phyloP scores from a whole-genome alignment of 2,329 filamentous ascomycete genomes.

The Phyllosticta citrichinensis region DNA sequence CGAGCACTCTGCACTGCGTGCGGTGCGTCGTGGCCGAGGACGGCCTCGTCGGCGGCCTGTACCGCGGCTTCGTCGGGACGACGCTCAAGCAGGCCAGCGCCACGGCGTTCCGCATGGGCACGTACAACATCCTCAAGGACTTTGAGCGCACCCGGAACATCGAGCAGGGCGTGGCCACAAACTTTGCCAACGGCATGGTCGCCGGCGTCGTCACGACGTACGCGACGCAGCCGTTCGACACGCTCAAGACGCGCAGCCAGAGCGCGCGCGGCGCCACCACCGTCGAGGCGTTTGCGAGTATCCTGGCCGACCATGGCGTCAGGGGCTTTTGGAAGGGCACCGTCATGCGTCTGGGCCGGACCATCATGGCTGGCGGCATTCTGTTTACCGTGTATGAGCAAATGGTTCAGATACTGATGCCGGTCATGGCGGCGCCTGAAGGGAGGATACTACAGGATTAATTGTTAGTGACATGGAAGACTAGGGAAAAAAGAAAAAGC shows the following conservation, averaged over 20 bases:
- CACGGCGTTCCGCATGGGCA: slow-evolving; percentile 52
- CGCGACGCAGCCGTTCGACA: slow-evolving; percentile 52
- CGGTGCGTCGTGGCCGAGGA: slow-evolving; percentile 40
- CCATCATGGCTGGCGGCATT: slow-evolving; percentile 52
- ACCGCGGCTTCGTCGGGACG: slow-evolving; percentile 49
- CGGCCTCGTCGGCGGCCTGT: slow-evolving; percentile 43
- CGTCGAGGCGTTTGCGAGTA: slow-evolving; percentile 44
- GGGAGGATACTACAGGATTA: not conserved
- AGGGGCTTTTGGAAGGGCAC: slow-evolving; percentile 58
- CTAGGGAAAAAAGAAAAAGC: not conserved
- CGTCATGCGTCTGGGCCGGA: slow-evolving; percentile 55
- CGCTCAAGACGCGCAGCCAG: slow-evolving; percentile 54
- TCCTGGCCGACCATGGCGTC: slow-evolving; percentile 48
- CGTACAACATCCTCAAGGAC: slow-evolving; percentile 55
- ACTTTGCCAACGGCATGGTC: slow-evolving; percentile 52
- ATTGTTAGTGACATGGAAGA: not conserved
- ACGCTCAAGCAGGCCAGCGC: slow-evolving; percentile 54
- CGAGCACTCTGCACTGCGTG: slow-evolving; percentile 41
- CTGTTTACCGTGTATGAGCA: slow-evolving; percentile 4
- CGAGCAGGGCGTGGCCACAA: slow-evolving; percentile 41
- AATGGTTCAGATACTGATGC: not conserved
- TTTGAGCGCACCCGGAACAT: slow-evolving; percentile 41
- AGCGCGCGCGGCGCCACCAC: slow-evolving; percentile 49
- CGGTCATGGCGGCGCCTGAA: slow-evolving; percentile 1
- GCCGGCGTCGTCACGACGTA: slow-evolving; percentile 53